Conservation (phyloP, 2,329 filamentous ascomycete genomes). For the Clonostachys sp. region DNA sequence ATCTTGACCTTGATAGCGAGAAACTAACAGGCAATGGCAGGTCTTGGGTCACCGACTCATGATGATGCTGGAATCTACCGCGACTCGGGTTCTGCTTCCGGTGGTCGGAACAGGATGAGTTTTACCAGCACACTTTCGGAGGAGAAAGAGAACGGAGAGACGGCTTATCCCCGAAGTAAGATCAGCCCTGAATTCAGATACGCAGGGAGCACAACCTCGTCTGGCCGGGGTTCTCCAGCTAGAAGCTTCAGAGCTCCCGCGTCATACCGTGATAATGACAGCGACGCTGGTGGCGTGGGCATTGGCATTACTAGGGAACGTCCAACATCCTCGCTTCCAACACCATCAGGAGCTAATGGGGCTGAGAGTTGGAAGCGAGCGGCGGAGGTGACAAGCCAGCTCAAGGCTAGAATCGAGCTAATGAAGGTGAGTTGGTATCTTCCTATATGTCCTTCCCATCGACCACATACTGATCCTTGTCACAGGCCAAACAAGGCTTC, state of each 20-base stretch:
- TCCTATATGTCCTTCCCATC: no score
- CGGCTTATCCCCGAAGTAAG: slow-evolving; percentile 42
- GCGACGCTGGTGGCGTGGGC: slow-evolving; percentile 13
- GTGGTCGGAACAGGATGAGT: slow-evolving; percentile 49
- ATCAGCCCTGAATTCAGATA: slow-evolving; percentile 52
- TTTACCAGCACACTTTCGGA: slow-evolving; percentile 65
- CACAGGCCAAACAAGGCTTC: slow-evolving; percentile 18
- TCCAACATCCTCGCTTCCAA: slow-evolving; percentile 26
- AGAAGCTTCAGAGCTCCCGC: slow-evolving; percentile 38
- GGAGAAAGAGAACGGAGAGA: slow-evolving; percentile 70
- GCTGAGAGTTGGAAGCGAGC: slow-evolving; percentile 93
- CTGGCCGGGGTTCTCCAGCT: slow-evolving; percentile 55
- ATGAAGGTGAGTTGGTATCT: slow-evolving; percentile 67
- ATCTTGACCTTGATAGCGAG: neutral
- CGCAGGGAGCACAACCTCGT: slow-evolving; percentile 41
- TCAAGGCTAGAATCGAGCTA: slow-evolving; percentile 96
- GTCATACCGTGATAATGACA: slow-evolving; percentile 21
- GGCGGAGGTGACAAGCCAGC: slow-evolving; percentile 93
- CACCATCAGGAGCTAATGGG: slow-evolving; percentile 21
- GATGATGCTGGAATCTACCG: slow-evolving; percentile 60
- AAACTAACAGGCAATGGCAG: neutral
- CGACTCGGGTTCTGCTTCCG: slow-evolving; percentile 36
- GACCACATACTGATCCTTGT: neutral
- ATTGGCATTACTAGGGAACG: slow-evolving; percentile 19
- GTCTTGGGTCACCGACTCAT: slow-evolving; percentile 43